phyloP scores from a whole-genome alignment of 2,329 filamentous ascomycete genomes.

The Sordariomycetes sp. region DNA sequence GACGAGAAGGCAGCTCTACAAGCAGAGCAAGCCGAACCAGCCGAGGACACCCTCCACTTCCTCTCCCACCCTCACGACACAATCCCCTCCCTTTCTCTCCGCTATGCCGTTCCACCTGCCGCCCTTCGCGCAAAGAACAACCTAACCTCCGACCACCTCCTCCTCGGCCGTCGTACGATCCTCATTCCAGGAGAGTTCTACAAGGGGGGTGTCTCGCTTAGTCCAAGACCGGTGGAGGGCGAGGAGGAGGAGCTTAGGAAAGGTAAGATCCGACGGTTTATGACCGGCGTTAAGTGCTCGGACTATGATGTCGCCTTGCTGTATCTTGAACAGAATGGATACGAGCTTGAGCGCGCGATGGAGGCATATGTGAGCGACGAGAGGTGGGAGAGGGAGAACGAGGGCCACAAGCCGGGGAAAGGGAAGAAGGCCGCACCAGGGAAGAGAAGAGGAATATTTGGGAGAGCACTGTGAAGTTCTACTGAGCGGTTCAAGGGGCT shows the following conservation, averaged over 20 bases:
- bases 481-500: too few relatives aligned
- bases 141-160: constrained; percentile 61
- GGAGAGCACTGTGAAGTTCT: constrained; percentile 1
- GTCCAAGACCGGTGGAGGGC: constrained; percentile 61
- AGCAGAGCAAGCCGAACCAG: constrained; percentile 15
- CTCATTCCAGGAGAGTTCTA: constrained; percentile 65
- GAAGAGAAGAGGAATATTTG: constrained; percentile 1
- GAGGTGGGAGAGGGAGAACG: constrained; percentile 64
- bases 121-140: constrained; percentile 59
- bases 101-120: constrained; percentile 58
- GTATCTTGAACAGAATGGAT: constrained; percentile 63
- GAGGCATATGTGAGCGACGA: constrained; percentile 62
- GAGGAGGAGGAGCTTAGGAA: constrained; percentile 68
- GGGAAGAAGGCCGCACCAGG: background rate
- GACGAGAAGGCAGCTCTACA: constrained; percentile 15
- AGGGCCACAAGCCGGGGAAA: constrained; percentile 15
- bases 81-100: constrained; percentile 57
- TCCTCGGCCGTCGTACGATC: constrained; percentile 59
- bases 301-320: constrained; percentile 69
- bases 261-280: constrained; percentile 63
- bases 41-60: constrained; percentile 66
- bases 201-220: constrained; percentile 57
- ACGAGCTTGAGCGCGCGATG: constrained; percentile 57
- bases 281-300: constrained; percentile 68
- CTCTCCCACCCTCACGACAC: constrained; percentile 61